Evolutionary conservation across 192 early-diverging fungal species (phyloP), one percentile per base, ranked within the genome.

Genomic region (Coemansia aciculifera): DNA sequence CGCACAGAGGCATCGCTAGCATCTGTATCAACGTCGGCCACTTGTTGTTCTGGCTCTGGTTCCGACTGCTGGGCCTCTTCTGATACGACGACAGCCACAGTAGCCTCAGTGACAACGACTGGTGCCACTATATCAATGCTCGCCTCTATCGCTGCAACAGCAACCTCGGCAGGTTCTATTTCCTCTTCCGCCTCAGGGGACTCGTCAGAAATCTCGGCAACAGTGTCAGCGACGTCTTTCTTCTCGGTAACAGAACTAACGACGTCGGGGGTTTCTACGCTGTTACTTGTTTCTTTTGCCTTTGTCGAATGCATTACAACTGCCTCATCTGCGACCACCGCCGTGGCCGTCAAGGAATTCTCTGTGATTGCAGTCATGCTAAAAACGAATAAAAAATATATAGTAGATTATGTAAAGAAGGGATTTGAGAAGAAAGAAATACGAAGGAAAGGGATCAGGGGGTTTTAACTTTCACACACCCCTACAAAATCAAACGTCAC

Each of bases 301-400:
- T 48, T 61, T 52, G 60, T 29, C 36, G 42, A 57, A 31, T 57
- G 54, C 54, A 57, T n/a, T n/a, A 23, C 54, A 31, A 17, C 54
- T 13, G 15, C 54, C 54, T 57, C 54, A 57, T 57, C 54, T 57
- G 31, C 54, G 6, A 34, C 29, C 29, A 17, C 29, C 2, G 29
- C 31, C 13, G 29, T 32, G 36, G 15, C 29, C 5, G 54, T 6
- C 29, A 32, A 15, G 13, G 29, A 34, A 57, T 57, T 57, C 5
- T 57, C 54, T 34, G 54, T 15, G 29, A 13, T 34, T 34, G 27
- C 29, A 13, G 54, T 34, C 54, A 57, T 57, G 12, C 19, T 49
- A 49, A 21, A 21, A 21, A 21, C 21, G 17, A 27, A 24, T 8
- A 34, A 38, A 15, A 34, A 66, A 52, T 66, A 66, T 39, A 66